Percentiles rank a stretch among this genome's conserved stretches.
Conservation (phyloP, 2,329 filamentous ascomycete genomes). For the Arthrobotrys entomopaga region DNA sequence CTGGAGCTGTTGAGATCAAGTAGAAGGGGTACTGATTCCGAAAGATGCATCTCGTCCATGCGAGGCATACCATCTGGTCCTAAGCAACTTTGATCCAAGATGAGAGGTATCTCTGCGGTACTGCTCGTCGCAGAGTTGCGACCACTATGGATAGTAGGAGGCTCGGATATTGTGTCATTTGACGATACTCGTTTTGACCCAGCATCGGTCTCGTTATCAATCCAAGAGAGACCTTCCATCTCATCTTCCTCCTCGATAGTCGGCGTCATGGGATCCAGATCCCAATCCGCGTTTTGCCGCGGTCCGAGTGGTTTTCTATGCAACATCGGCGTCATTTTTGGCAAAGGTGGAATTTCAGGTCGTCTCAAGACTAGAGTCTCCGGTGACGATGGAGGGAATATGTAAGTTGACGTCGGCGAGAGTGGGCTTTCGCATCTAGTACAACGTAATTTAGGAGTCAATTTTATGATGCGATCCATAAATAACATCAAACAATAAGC, state of each 20-base stretch:
- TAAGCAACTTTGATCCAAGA: conserved; percentile 43
- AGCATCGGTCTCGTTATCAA: conserved; percentile 51
- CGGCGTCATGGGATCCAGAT: conserved; percentile 49
- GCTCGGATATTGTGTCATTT: conserved; percentile 54
- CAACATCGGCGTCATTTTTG: conserved; percentile 45
- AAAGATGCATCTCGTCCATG: conserved; percentile 38
- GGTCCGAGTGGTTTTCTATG: conserved; percentile 52
- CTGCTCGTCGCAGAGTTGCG: conserved; percentile 50
- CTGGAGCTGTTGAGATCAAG: conserved; percentile 37
- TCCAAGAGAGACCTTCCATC: conserved; percentile 49
- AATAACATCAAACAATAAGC: conserved; percentile 28
- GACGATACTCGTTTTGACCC: conserved; percentile 53
- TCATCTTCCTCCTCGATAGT: conserved; percentile 54
- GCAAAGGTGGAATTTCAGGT: conserved; percentile 51
- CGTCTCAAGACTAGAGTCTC: conserved; percentile 46
- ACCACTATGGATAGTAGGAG: conserved; percentile 50
- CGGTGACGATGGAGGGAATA: conserved; percentile 17
- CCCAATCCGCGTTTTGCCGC: conserved; percentile 53
- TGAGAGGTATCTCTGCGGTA: conserved; percentile 51
- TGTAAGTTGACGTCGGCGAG: conserved; percentile 39
- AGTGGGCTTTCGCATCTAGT: conserved; percentile 53
- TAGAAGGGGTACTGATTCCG: conserved; percentile 42
- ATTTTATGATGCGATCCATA: background rate
- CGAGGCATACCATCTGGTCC: conserved; percentile 50
- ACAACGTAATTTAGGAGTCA: conserved; percentile 25